Percentiles rank a stretch among this genome's conserved stretches.
These are phyloP conservation scores for Ceratobasidium theobromae DNA, from an alignment of 1,284 basidiomycete species.

Conservation along the genomic window DNA sequence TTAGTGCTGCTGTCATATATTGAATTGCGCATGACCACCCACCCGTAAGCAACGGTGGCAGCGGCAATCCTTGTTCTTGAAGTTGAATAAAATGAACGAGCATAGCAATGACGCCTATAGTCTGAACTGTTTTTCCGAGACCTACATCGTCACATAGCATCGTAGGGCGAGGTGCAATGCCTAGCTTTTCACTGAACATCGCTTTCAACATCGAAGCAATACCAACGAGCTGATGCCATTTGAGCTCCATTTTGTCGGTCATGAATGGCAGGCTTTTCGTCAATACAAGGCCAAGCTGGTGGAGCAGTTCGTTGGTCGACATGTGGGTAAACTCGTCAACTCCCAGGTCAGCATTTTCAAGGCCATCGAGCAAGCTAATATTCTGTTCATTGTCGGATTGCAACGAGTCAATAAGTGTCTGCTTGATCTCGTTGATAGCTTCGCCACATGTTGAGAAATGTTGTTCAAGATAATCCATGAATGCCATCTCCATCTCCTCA, in stretches of 20 bases:
- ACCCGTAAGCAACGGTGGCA: background rate
- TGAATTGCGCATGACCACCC: background rate
- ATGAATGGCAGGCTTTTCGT: background rate
- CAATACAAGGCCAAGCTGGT: background rate
- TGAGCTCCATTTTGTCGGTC: background rate
- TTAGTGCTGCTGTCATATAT: no score
- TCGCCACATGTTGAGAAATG: background rate
- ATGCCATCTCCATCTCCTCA: slow-evolving; percentile 4
- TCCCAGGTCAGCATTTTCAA: background rate
- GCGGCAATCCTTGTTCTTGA: background rate
- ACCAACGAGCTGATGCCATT: slow-evolving; percentile 16
- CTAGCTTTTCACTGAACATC: background rate
- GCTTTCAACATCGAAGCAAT: background rate
- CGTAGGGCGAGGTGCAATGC: background rate
- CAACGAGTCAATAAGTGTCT: background rate
- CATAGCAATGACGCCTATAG: background rate
- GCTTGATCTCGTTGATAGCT: background rate
- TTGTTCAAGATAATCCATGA: background rate
- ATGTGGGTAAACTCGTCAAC: background rate
- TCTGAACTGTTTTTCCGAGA: slow-evolving; percentile 1
- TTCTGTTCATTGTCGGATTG: background rate
- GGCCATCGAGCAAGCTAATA: background rate
- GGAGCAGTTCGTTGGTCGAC: background rate
- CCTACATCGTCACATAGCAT: slow-evolving; percentile 2
- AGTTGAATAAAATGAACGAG: background rate